phyloP scores from a whole-genome alignment of 2,329 filamentous ascomycete species.

The Sclerotinia glacialis region DNA sequence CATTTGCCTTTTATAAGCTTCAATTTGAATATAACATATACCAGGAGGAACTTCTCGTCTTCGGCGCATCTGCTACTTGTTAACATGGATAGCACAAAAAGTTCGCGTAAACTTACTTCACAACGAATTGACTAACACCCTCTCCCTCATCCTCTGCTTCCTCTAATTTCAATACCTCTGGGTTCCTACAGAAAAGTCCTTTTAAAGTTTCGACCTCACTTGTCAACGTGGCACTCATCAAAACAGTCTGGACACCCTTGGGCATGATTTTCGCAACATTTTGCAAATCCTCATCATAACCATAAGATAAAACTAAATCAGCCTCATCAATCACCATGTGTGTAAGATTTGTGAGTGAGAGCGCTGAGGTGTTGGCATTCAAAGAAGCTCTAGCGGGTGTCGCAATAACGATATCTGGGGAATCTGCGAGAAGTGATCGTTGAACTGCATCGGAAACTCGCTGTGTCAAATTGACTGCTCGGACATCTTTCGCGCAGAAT shows the following conservation, averaged over 20 bases:
- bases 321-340: conserved; percentile 88
- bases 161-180: conserved; percentile 76
- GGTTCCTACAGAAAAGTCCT: conserved; percentile 78
- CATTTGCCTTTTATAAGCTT: conserved; percentile 92
- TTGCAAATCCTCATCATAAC: conserved; percentile 86
- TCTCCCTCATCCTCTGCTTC: conserved; percentile 75
- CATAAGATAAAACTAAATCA: conserved; percentile 89
- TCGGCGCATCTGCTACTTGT: conserved; percentile 67
- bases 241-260: conserved; percentile 80
- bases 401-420: conserved; percentile 84
- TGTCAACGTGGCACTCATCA: conserved; percentile 92
- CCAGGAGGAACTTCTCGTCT: conserved; percentile 92
- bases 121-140: conserved; percentile 80
- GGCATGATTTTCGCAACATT: conserved; percentile 75
- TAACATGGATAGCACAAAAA: conserved; percentile 22
- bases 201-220: conserved; percentile 84
- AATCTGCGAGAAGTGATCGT: conserved; percentile 77
- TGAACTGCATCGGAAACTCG: conserved; percentile 89
- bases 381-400: conserved; percentile 82
- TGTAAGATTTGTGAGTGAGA: conserved; percentile 68
- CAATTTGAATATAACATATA: conserved; percentile 93
- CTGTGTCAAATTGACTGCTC: conserved; percentile 81
- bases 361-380: conserved; percentile 69
- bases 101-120: conserved; percentile 56
- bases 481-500: conserved; percentile 82